Evolutionary conservation across 169 alveolate genomes (phyloP), one percentile per base, ranked within the genome.

Genomic region (Eimeria brunetti): DNA sequence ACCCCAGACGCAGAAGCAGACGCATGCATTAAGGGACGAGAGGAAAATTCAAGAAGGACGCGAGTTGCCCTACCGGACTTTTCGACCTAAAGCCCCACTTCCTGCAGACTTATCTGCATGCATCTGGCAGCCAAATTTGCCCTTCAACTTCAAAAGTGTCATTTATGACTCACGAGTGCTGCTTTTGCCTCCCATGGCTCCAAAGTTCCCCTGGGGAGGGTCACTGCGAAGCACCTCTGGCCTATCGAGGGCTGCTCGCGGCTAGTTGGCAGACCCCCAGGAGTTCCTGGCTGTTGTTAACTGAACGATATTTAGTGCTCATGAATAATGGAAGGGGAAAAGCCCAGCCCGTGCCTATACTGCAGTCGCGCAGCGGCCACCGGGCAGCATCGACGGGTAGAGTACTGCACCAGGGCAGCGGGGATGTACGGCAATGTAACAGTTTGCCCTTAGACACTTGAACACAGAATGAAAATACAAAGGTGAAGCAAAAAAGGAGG

Each of bases 111-210:
- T 71, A 14, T 71, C 53, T 38, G 56, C 53, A 38, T 71, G 56
- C 12, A 33, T 8, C 56, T 16, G 2, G 49, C 12, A 36, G 12
- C 51, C 46, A 71, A 16, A 9, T 71, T 27, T 38, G 12, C 81
- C 53, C 14, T 1, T 71, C 30, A 36, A 18, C 12, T 33, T 38
- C 41, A 18, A 30, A 46, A 46, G 27, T n/a, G 44, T 38, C 56
- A 27, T 49, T 27, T 2, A 38, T 1, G 36, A 8, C 93, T 86
- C 64, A 86, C 93, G 93, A 11, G 93, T 86, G 93, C 93, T 86
- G 93, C 64, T 86, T 53, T 58, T 60, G 83, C 93, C 93, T 62
- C 93, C 93, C 93, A 86, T 86, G 60, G 93, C 56, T 51, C 75
- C 88, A n/a, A 78, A 44, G 38, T 62, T 11, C 88, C 67, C n/a